These are phyloP conservation scores for Aspergillus quadricinctus DNA, from an alignment of 2,329 filamentous ascomycete species.

Conservation along the genomic window DNA sequence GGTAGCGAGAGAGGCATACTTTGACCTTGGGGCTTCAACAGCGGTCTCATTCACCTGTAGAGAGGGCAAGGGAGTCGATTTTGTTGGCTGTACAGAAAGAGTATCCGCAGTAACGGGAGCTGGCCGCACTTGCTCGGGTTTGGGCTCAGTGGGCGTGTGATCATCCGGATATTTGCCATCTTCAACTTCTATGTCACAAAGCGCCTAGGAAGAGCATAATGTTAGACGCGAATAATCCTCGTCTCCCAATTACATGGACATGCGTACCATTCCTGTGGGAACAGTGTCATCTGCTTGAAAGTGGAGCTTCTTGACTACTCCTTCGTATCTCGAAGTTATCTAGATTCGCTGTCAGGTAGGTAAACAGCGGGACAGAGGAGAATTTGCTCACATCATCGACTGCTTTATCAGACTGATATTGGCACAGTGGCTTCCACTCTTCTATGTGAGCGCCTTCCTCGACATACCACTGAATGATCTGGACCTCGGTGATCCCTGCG, in stretches of 20 bases:
- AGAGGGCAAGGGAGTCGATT: constrained; percentile 1
- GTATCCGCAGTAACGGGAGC: constrained; percentile 10
- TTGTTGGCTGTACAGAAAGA: constrained; percentile 15
- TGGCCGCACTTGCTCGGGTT: constrained; percentile 21
- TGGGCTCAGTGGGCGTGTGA: constrained; percentile 24
- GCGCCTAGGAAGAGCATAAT: constrained; percentile 52
- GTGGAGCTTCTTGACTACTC: constrained; percentile 92
- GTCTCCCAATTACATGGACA: not conserved
- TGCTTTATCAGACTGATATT: constrained; percentile 98
- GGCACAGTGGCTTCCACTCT: constrained; percentile 95
- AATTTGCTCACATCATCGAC: constrained; percentile 50
- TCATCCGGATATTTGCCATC: constrained; percentile 66
- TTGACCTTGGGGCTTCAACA: constrained; percentile 42
- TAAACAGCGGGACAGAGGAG: not conserved
- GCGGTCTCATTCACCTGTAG: constrained; percentile 2
- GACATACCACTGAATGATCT: constrained; percentile 99
- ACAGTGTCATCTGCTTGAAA: constrained; percentile 97
- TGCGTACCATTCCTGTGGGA: constrained; percentile 68
- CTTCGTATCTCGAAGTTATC: constrained; percentile 93
- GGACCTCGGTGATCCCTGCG: constrained; percentile 90
- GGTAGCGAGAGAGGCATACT: constrained; percentile 73
- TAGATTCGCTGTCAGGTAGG: constrained; percentile 46
- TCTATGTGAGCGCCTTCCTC: constrained; percentile 92
- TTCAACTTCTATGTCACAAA: constrained; percentile 92
- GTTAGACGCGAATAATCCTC: constrained; percentile 7